Evolutionary conservation across 768 basidiomycete genomes (phyloP), one percentile per base, ranked within the genome.

Genomic region (Phaffia australis): DNA sequence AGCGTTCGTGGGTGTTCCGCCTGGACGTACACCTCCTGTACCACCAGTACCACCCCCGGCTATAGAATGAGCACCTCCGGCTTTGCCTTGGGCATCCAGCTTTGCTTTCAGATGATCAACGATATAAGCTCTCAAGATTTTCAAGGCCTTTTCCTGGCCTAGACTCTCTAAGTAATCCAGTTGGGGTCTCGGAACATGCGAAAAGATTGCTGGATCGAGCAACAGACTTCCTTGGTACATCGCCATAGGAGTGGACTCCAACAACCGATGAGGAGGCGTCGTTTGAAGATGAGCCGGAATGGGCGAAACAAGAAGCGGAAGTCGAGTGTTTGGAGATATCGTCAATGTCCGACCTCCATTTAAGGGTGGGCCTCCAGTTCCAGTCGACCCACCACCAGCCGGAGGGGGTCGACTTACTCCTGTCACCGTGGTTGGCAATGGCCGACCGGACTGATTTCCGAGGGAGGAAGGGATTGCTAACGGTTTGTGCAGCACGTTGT

Each of bases 131-230:
- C 90, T 89, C 64, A 94, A 78, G 25, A 89, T 85, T 70, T 83
- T 82, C 60, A 94, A 77, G 7, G 91, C 89, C 70, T 86, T 84
- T 74, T 86, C 83, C 0, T 89, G 87, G 1, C 89, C 89, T 75
- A 91, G 83, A 61, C 81, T 81, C 76, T 91, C 87, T 30, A 93
- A 78, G 55, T 87, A 85, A 65, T 81, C 81, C 54, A 94, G 77
- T 75, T 86, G 86, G 69, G 86, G 84, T 54, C 81, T 79, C 3
- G 86, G 83, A 16, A 94, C 81, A 63, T 85, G 84, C 11, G 85
- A 82, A 73, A 95, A 95, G 46, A 94, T 86, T 25, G 81, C 81
- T 1, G 92, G 92, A 72, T 89, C 87, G 48, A 95, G 83, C 64
- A 90, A 83, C 25, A 95, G 81, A 35, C 83, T 86, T 62, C 88